These are phyloP conservation scores for Stygiomarasmius scandens DNA, from an alignment of 1,284 basidiomycete genomes.

Conservation along the genomic window DNA sequence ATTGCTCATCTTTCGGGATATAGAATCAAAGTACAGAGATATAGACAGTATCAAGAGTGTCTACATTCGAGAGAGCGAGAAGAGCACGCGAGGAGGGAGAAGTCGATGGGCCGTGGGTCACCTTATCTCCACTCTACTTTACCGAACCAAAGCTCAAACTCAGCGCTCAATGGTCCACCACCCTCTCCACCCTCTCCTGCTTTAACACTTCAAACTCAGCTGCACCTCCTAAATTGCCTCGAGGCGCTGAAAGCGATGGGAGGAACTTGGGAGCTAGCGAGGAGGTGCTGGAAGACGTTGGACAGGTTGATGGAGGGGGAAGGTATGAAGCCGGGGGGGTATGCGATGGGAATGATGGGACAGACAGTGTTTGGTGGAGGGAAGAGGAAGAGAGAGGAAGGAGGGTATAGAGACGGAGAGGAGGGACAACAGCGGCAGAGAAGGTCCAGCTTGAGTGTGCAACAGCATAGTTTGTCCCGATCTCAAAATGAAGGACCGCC, in stretches of 20 bases:
- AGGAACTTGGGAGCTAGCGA: slow-evolving; percentile 23
- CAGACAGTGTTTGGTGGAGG: neutral
- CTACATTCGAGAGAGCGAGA: too few relatives aligned
- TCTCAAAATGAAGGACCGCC: too few relatives aligned
- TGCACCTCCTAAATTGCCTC: slow-evolving; percentile 24
- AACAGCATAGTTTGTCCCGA: too few relatives aligned
- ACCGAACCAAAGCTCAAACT: too few relatives aligned
- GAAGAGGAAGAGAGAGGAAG: slow-evolving; percentile 2
- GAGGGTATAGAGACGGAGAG: too few relatives aligned
- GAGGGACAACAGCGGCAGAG: too few relatives aligned
- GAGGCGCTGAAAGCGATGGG: slow-evolving; percentile 25
- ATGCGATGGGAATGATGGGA: neutral
- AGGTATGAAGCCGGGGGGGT: slow-evolving; percentile 18
- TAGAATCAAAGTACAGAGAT: slow-evolving; percentile 16
- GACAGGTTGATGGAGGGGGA: slow-evolving; percentile 25
- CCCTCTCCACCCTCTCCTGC: slow-evolving; percentile 1
- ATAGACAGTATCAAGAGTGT: neutral
- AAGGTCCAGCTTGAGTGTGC: too few relatives aligned
- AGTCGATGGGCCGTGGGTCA: neutral
- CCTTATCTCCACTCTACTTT: neutral
- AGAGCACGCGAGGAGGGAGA: neutral
- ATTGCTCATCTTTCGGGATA: slow-evolving; percentile 25
- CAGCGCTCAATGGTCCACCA: neutral
- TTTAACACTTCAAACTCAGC: slow-evolving; percentile 21
- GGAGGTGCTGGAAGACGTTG: slow-evolving; percentile 23